phyloP scores from a whole-genome alignment of 345 rosid genomes.

The Psidium friedrichsthalianum region DNA sequence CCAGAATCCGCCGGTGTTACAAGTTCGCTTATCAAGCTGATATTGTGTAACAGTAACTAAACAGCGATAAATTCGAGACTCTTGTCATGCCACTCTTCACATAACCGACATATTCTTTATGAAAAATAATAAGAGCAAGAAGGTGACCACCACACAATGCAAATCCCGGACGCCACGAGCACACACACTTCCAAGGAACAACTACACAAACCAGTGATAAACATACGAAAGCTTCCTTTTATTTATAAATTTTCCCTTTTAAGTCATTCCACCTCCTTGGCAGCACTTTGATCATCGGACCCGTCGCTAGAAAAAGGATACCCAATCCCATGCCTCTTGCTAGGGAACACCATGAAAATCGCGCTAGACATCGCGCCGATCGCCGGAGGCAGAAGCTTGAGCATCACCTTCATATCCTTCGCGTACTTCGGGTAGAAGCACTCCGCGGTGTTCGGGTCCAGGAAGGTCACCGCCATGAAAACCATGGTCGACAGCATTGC shows the following conservation, averaged over 20 bases:
- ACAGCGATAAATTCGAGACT: background rate
- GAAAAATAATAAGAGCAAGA: background rate
- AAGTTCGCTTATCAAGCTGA: background rate
- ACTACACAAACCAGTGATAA: background rate
- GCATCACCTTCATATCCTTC: constrained; percentile 32
- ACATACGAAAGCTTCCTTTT: background rate
- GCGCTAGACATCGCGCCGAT: constrained; percentile 40
- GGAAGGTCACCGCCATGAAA: constrained; percentile 35
- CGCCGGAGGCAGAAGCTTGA: constrained; percentile 53
- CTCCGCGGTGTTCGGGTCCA: constrained; percentile 43
- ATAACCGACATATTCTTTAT: background rate
- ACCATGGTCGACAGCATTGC: constrained; percentile 35
- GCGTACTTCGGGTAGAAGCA: constrained; percentile 55
- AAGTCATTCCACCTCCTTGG: background rate
- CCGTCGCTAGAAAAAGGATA: constrained; percentile 27
- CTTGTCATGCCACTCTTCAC: background rate
- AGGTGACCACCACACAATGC: background rate
- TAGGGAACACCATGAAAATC: constrained; percentile 55
- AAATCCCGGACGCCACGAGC: background rate
- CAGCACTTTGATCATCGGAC: constrained; percentile 15
- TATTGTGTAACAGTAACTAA: background rate
- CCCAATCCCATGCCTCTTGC: constrained; percentile 69
- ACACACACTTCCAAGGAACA: background rate
- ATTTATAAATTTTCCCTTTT: background rate
- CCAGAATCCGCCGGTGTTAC: background rate